A percentile compares a stretch with the other conserved stretches of the same genome.
phyloP scores from a whole-genome alignment of 2,329 filamentous ascomycete genomes.

The Diplodia scrobiculata region DNA sequence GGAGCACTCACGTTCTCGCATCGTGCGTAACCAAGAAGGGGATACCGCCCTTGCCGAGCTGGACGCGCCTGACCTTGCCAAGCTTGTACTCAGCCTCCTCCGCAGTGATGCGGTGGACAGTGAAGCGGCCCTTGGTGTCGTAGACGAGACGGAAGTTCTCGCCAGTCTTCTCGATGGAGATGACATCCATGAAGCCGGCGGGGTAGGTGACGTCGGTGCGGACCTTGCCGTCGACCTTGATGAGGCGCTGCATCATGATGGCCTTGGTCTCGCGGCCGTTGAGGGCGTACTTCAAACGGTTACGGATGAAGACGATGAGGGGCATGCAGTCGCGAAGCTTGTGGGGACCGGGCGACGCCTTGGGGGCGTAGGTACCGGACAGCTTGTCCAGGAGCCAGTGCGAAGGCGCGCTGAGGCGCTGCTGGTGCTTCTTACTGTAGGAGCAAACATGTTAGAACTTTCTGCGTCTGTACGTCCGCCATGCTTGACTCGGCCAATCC shows the following conservation, averaged over 20 bases:
- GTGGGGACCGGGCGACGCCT: constrained; percentile 84
- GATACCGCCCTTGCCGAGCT: constrained; percentile 99
- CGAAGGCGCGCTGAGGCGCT: constrained; percentile 97
- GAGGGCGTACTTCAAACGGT: constrained; percentile 98
- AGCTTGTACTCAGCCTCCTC: constrained; percentile 99
- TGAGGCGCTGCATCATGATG: constrained; percentile 98
- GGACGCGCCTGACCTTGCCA: constrained; percentile 99
- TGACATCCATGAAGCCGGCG: constrained; percentile 99
- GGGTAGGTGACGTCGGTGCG: constrained; percentile 98
- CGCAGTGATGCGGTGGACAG: constrained; percentile 97
- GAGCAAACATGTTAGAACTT: constrained; percentile 9
- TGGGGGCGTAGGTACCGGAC: constrained; percentile 73
- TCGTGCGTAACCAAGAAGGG: constrained; percentile 99
- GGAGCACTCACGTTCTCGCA: constrained; percentile 99
- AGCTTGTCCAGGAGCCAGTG: constrained; percentile 99
- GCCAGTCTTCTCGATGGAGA: constrained; percentile 99
- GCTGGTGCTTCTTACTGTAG: constrained; percentile 96
- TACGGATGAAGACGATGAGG: constrained; percentile 94
- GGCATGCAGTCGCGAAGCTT: constrained; percentile 99
- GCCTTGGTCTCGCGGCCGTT: constrained; percentile 97
- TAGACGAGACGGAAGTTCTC: constrained; percentile 99
- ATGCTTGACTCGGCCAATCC: not conserved
- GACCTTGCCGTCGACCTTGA: constrained; percentile 99
- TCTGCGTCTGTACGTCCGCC: not conserved
- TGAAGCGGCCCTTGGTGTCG: constrained; percentile 99